Evolutionary conservation across 148 eudicot genomes (phyloP), one percentile per base, ranked within the genome.

Genomic region (Simmondsia chinensis): DNA sequence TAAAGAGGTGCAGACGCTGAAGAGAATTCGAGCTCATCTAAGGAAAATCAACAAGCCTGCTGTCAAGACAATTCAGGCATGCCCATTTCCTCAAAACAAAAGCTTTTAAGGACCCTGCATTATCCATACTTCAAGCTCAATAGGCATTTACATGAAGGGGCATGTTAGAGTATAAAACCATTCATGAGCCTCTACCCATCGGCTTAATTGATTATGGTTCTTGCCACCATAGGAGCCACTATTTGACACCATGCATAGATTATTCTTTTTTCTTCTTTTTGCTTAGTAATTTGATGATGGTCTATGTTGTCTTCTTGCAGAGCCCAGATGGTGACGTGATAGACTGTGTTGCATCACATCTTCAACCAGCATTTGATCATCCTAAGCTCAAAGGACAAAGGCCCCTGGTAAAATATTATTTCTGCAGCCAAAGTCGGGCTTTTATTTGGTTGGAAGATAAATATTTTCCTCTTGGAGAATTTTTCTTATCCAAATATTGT

Each of bases 281-380:
- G 2, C 26, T 3, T 14, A 20, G n/a, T 6, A 10, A 11, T 15
- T 20, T 42, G 39, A 20, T 52, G 48, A 38, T 8, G 29, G 24
- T 34, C 11, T 19, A 20, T 18, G 19, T 34, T 66, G 22, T 32
- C 4, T 36, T 43, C 7, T 22, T 54, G 57, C 76, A 93, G 99
- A 86, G 99, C 57, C 81, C 94, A n/a, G 99, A 93, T 63, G 99
- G 99, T 3, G 99, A 93, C 75, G 45, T 75, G 9, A 80, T 93
- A 48, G 87, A 93, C 15, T 93, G 99, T 67, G 91, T 93, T 41
- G 43, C 44, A 3, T 41, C 80, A 11, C 99, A 93, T 73, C 94
- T 82, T 50, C 99, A 93, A 52, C 96, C 99, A 46, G 99, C 99
- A 37, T 93, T 93, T 48, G 99, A 93, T 55, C 96, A 86, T 62